Percentiles rank a stretch among this genome's conserved stretches.
phyloP scores from a whole-genome alignment of 1,139 yeast genomes.

The Candida sanyaensis region DNA sequence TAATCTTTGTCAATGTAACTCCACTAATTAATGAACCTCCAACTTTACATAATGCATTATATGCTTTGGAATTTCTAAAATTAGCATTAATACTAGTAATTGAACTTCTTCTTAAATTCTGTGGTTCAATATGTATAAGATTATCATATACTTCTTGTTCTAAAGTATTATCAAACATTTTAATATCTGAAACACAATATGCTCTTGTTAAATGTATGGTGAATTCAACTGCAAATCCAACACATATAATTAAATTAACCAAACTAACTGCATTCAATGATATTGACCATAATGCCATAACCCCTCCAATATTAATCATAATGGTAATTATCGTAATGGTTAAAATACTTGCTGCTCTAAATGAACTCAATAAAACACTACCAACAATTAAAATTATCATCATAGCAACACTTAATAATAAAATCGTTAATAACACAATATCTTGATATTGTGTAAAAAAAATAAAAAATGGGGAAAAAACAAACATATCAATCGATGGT shows the following conservation, averaged over 20 bases:
- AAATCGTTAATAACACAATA: slow-evolving; percentile 58
- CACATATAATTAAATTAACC: slow-evolving; percentile 86
- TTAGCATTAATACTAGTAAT: slow-evolving; percentile 10
- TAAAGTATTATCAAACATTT: slow-evolving; percentile 16
- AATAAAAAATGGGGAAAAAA: slow-evolving; percentile 90
- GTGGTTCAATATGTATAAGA: slow-evolving; percentile 16
- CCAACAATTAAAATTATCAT: slow-evolving; percentile 56
- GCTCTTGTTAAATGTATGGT: slow-evolving; percentile 86
- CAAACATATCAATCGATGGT: slow-evolving; percentile 62
- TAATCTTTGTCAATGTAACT: slow-evolving; percentile 82
- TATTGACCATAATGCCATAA: slow-evolving; percentile 74
- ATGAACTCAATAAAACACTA: slow-evolving; percentile 64
- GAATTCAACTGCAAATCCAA: slow-evolving; percentile 92
- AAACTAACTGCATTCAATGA: slow-evolving; percentile 86
- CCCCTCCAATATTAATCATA: slow-evolving; percentile 73
- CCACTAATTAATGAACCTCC: slow-evolving; percentile 92
- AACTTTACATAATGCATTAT: slow-evolving; percentile 65
- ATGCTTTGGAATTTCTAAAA: slow-evolving; percentile 29
- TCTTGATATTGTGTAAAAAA: slow-evolving; percentile 86
- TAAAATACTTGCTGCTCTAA: slow-evolving; percentile 58
- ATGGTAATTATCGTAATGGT: slow-evolving; percentile 63
- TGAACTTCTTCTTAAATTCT: slow-evolving; percentile 3
- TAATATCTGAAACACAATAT: slow-evolving; percentile 40
- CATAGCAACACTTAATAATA: slow-evolving; percentile 58
- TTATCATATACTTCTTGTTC: slow-evolving; percentile 16